Base-by-base conservation (phyloP, 345 rosid genomes). In the Cardiospermum halicacabum region DNA sequence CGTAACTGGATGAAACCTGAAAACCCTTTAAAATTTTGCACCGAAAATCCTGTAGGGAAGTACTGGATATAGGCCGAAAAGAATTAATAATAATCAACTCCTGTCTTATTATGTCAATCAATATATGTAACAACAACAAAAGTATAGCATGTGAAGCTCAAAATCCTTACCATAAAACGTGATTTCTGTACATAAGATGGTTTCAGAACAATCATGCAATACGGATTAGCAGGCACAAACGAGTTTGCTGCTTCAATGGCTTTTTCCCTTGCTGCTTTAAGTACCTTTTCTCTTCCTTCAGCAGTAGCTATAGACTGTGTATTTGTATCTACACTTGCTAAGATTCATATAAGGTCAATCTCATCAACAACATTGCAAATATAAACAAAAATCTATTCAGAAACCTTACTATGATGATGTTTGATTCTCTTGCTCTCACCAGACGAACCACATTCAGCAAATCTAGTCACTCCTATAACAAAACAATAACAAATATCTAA, bases 171-270 rank as follows among this genome's bases (percentile, higher is more conserved):
- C 96, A 89, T 80, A 39, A 85, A 77, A 71, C 92, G 82, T 40
- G 87, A 82, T 70, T 86, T 74, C 75, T 79, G 81, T 43, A 89
- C 60, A 71, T 87, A 87, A 7, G 93, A 85, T 53, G 96, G 96
- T 66, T 85, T 77, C 51, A 89, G 67, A 63, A 85, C 87, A 55
- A 87, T 89, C 78, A 89, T 78, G 48, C 89, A 87, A 76, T 83
- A 87, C 57, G 91, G 91, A 72, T 83, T 81, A 13, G 70, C 62
- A 12, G 93, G 91, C 67, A 77, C 87, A 45, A 87, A 89, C 18
- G 84, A 68, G 74, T 87, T 81, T 8, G 93, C 87, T 43, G 88
- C 87, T 73, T 76, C 85, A 50, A 86, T 65, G 10, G 83, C 86
- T 49, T 82, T 72, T 73, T 85, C 89, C 72, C 93, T 77, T 50